These are phyloP conservation scores for Talaromyces sp. DNA, from an alignment of 2,329 filamentous ascomycete genomes.

Conservation along the genomic window DNA sequence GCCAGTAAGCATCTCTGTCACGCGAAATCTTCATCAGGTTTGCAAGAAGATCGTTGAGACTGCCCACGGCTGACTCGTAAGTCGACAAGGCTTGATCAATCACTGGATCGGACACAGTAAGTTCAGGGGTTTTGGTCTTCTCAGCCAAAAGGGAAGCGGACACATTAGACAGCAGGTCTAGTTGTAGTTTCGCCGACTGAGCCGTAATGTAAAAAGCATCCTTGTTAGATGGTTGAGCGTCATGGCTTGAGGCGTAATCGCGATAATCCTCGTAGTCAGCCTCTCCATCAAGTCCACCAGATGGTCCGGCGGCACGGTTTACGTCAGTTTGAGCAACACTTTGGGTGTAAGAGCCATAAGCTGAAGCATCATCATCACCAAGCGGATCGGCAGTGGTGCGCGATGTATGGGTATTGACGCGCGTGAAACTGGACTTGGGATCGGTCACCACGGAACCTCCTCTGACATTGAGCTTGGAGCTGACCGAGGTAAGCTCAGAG, in stretches of 20 bases:
- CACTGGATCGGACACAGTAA: constrained; percentile 72
- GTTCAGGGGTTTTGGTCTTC: constrained; percentile 65
- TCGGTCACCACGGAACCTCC: constrained; percentile 38
- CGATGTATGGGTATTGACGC: constrained; percentile 51
- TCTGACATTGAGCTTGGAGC: constrained; percentile 38
- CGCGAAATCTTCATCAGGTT: constrained; percentile 88
- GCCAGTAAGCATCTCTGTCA: constrained; percentile 95
- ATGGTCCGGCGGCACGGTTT: constrained; percentile 49
- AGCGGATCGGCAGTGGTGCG: constrained; percentile 50
- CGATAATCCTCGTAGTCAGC: constrained; percentile 72
- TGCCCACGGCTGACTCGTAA: constrained; percentile 86
- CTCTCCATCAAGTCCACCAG: constrained; percentile 57
- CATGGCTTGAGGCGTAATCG: constrained; percentile 76
- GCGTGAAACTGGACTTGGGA: constrained; percentile 42
- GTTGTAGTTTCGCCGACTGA: constrained; percentile 87
- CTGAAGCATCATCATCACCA: constrained; percentile 55
- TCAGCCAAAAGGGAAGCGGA: constrained; percentile 77
- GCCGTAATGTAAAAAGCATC: constrained; percentile 97
- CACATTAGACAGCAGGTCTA: constrained; percentile 85
- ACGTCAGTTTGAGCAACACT: constrained; percentile 54
- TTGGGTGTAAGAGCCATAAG: constrained; percentile 57
- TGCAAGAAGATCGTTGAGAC: constrained; percentile 77
- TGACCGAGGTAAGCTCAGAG: constrained; percentile 26
- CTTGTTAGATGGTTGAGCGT: constrained; percentile 72
- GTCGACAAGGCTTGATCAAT: constrained; percentile 75